phyloP scores from a whole-genome alignment of 2,329 filamentous ascomycete genomes.

The Alternaria triticina region DNA sequence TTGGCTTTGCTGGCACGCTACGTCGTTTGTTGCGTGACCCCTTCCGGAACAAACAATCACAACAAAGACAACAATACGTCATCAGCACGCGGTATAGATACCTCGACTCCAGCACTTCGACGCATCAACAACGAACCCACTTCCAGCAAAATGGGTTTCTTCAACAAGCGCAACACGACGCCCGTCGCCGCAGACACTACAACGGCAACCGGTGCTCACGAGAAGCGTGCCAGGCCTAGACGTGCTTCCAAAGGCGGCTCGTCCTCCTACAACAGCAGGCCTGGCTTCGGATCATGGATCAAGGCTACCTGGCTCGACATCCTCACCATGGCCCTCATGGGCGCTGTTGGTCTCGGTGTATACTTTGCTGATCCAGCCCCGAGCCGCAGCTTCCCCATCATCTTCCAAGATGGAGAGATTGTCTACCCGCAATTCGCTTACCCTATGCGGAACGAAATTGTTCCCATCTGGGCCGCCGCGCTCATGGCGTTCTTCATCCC shows the following conservation, averaged over 20 bases:
- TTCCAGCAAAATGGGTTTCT: slow-evolving; percentile 43
- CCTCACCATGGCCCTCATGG: slow-evolving; percentile 70
- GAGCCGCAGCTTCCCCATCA: slow-evolving; percentile 71
- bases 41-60: neutral
- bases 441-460: slow-evolving; percentile 63
- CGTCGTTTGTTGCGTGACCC: slow-evolving; percentile 1
- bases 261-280: slow-evolving; percentile 46
- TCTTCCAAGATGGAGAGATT: slow-evolving; percentile 70
- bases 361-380: slow-evolving; percentile 71
- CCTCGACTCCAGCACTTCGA: neutral
- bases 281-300: slow-evolving; percentile 72
- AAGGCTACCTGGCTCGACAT: slow-evolving; percentile 72
- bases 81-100: slow-evolving; percentile 2
- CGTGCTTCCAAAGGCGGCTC: slow-evolving; percentile 18
- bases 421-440: slow-evolving; percentile 75
- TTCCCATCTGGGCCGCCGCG: slow-evolving; percentile 74
- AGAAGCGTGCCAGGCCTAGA: slow-evolving; percentile 33
- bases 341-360: slow-evolving; percentile 70
- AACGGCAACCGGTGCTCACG: slow-evolving; percentile 37
- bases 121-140: slow-evolving; percentile 1
- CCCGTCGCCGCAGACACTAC: slow-evolving; percentile 46
- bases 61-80: slow-evolving; percentile 8
- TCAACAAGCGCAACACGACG: slow-evolving; percentile 44
- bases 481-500: slow-evolving; percentile 70
- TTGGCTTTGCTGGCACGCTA: slow-evolving; percentile 3